phyloP scores from a whole-genome alignment of 176 grass and related monocot genomes.

The Puya raimondii region DNA sequence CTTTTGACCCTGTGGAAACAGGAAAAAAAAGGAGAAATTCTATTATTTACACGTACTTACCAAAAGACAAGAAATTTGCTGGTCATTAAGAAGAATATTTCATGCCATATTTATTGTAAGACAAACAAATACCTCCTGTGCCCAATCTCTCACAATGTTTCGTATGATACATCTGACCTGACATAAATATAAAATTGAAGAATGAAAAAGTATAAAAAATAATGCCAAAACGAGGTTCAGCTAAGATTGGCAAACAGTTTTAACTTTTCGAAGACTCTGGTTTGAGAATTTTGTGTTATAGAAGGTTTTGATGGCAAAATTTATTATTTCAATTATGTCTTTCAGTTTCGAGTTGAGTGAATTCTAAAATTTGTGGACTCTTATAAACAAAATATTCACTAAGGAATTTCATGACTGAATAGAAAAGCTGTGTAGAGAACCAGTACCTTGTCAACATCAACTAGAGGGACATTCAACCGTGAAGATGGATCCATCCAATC shows the following conservation, averaged over 20 bases:
- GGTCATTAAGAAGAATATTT: not conserved
- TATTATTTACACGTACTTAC: not conserved
- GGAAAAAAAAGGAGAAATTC: slow-evolving; percentile 4
- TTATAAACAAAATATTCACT: not conserved
- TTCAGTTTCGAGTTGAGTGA: not conserved
- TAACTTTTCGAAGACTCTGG: too few species aligned
- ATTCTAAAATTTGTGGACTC: not conserved
- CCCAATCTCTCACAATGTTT: slow-evolving; percentile 97
- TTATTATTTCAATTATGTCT: too few species aligned
- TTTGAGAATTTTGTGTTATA: too few species aligned
- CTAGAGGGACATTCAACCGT: slow-evolving; percentile 66
- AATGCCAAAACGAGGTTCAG: not conserved
- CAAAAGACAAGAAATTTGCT: not conserved
- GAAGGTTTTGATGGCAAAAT: too few species aligned
- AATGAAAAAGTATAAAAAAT: slow-evolving; percentile 2
- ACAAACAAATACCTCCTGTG: slow-evolving; percentile 57
- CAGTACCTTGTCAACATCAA: slow-evolving; percentile 91
- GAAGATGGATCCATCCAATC: slow-evolving; percentile 35
- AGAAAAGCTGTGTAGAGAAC: not conserved
- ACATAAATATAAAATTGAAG: slow-evolving; percentile 24
- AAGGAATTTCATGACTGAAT: slow-evolving; percentile 1
- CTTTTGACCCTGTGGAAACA: slow-evolving; percentile 64
- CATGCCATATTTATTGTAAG: slow-evolving; percentile 1
- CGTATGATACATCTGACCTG: slow-evolving; percentile 96
- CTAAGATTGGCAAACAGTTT: too few species aligned